Evolutionary conservation across 1,139 yeast genomes (phyloP), one percentile per base, ranked within the genome.

Genomic region (Saccharomyces hybrid): DNA sequence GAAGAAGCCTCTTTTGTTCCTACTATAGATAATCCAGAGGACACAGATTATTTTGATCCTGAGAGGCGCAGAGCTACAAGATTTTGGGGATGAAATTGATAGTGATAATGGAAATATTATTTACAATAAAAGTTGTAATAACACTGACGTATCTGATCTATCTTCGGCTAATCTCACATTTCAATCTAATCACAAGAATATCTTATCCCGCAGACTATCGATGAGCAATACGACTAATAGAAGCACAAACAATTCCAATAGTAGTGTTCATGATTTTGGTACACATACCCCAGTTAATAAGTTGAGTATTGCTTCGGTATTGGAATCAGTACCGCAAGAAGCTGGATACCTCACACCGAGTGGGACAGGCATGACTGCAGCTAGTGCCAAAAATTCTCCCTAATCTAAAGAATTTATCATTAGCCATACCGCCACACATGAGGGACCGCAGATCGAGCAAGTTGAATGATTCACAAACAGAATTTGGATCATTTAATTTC

Each of bases 401-500:
- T n/a, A 64, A 65, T 2, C 61, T 66, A 9, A 71, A 69, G 49
- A 70, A 68, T 51, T 55, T 76, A 47, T 78, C 83, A 0, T 64
- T 77, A 27, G 80, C 85, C 16, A 77, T 78, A 14, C 82, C 83
- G 2, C 77, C 79, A 8, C 82, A 78, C 61, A 71, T 83, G 63
- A 72, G 86, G 53, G 91, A 84, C 24, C 71, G 89, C 69, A 69
- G 93, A 64, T 78, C 86, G 53, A 76, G 87, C 68, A 75, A 88
- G 60, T 71, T 88, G 57, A 86, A 86, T 53, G 97, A 89, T 59
- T 72, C 79, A 2, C 76, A 81, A 50, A 81, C 83, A 32, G 98
- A 91, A 63, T 95, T 93, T 78, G 99, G 99, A 0, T 85, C 95
- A 2, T 95, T 95, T 70, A 85, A 88, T 58, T 95, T 88, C 71